phyloP scores from a whole-genome alignment of 352 stramenopile species.

The Pythium phragmitis region DNA sequence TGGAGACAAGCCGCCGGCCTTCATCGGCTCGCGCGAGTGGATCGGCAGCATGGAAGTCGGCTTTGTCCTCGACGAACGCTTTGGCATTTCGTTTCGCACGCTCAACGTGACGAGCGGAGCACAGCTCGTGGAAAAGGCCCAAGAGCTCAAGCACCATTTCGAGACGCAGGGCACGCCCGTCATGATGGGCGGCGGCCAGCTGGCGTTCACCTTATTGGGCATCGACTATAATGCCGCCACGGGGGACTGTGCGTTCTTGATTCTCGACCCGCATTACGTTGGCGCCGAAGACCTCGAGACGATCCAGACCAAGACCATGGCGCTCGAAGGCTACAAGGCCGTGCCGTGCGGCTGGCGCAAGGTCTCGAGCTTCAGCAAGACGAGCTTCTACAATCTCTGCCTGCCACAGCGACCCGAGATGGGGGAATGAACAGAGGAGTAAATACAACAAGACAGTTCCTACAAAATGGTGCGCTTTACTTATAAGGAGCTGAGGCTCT shows the following conservation, averaged over 20 bases:
- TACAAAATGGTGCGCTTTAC: conserved; percentile 9
- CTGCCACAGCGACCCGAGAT: conserved; percentile 55
- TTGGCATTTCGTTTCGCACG: conserved; percentile 69
- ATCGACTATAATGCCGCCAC: conserved; percentile 65
- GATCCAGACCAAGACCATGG: conserved; percentile 62
- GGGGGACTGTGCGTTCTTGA: conserved; percentile 73
- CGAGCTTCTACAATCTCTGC: conserved; percentile 78
- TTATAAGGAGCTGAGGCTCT: conserved; percentile 7
- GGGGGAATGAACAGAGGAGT: not conserved
- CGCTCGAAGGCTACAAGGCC: conserved; percentile 76
- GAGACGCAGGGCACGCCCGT: conserved; percentile 75
- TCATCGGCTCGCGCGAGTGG: conserved; percentile 73
- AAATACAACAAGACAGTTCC: not conserved
- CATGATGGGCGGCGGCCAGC: conserved; percentile 82
- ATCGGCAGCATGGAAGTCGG: conserved; percentile 86
- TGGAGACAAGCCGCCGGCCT: conserved; percentile 71
- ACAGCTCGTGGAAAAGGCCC: conserved; percentile 55
- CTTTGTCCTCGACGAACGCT: conserved; percentile 77
- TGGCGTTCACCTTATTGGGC: conserved; percentile 82
- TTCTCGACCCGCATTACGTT: conserved; percentile 82
- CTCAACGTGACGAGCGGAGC: conserved; percentile 59
- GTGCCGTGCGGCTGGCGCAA: conserved; percentile 68
- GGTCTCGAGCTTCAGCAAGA: conserved; percentile 52
- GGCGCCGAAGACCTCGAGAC: conserved; percentile 59
- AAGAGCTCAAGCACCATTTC: conserved; percentile 77